These are phyloP conservation scores for Penicillium sp. DNA, from an alignment of 2,329 filamentous ascomycete genomes.

Conservation along the genomic window DNA sequence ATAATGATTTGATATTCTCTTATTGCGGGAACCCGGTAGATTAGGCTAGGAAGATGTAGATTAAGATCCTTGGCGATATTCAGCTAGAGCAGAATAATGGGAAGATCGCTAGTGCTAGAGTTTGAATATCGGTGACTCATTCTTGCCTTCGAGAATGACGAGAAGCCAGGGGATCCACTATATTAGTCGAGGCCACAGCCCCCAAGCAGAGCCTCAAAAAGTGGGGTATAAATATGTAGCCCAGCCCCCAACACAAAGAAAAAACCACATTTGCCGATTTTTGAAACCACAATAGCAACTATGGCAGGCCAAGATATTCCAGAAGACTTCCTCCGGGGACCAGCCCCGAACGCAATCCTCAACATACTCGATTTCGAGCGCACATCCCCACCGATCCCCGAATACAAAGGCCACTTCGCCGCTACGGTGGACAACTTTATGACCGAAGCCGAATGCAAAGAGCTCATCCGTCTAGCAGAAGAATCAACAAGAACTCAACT, in stretches of 20 bases:
- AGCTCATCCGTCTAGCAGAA: constrained; percentile 56
- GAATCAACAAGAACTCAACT: constrained; percentile 30
- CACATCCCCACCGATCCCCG: constrained; percentile 47
- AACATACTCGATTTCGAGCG: constrained; percentile 56
- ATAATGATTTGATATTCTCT: too few relatives aligned
- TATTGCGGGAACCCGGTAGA: too few relatives aligned
- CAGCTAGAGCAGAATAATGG: background rate
- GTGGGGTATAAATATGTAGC: background rate
- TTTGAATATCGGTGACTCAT: background rate
- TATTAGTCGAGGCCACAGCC: background rate
- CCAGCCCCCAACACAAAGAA: background rate
- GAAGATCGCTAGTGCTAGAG: background rate
- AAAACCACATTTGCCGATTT: background rate
- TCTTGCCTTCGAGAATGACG: background rate
- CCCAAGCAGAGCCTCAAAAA: background rate
- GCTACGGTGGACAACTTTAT: constrained; percentile 65
- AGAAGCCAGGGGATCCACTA: background rate
- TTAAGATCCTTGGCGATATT: too few relatives aligned
- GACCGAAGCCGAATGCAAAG: constrained; percentile 61
- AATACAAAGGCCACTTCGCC: constrained; percentile 58
- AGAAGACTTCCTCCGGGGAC: constrained; percentile 31
- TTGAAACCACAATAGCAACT: background rate
- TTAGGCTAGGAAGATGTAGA: too few relatives aligned
- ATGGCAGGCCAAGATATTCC: constrained; percentile 5
- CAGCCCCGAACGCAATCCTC: constrained; percentile 47